Base-by-base conservation (phyloP, 2,329 filamentous ascomycete species). In the Nemania serpens region DNA sequence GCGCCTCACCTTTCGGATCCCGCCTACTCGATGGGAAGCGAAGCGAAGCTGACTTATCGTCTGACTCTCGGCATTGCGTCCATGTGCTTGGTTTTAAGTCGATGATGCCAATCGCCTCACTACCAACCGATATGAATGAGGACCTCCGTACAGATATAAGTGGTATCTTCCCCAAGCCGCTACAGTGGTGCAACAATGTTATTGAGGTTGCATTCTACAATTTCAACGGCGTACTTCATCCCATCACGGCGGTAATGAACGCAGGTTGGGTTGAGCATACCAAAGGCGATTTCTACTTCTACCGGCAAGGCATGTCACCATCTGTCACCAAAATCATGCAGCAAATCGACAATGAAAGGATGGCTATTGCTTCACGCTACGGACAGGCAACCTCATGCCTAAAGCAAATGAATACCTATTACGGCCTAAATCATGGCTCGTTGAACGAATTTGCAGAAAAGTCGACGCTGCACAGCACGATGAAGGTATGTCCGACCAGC, bases 171-270 rank as follows among this genome's bases (percentile, higher is more conserved):
- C 61, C 63, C 7, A 46, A n/a, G 13, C 15, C 36, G 12, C 58
- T 65, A 13, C 39, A 59, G 39, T 65, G 63, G 63, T 65, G 63
- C 47, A 57, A 54, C 25, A 65, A 59, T 43, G 61, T 63, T 15
- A 48, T 65, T 13, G 63, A 65, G 34, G 48, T 55, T 5, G 57
- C 61, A 4, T 61, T 65, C 11, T 63, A 55, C 13, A 65, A 65
- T 29, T 58, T 65, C 18, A 65, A 65, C n/a, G 63, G 63, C 17
- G 58, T 65, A 5, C 50, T 65, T 1, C 63, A 65, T 17, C 63
- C 63, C 1, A 52, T 65, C 5, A 65, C 58, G 10, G 55, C 58
- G 3, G 25, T 65, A 9, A 63, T 65, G 60, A 65, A 65, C 25
- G 55, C 61, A 0, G 63, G 63, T 10, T 61, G 63, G 57, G 60